phyloP scores from a whole-genome alignment of 2,329 filamentous ascomycete species.

The Diaporthe sp. region DNA sequence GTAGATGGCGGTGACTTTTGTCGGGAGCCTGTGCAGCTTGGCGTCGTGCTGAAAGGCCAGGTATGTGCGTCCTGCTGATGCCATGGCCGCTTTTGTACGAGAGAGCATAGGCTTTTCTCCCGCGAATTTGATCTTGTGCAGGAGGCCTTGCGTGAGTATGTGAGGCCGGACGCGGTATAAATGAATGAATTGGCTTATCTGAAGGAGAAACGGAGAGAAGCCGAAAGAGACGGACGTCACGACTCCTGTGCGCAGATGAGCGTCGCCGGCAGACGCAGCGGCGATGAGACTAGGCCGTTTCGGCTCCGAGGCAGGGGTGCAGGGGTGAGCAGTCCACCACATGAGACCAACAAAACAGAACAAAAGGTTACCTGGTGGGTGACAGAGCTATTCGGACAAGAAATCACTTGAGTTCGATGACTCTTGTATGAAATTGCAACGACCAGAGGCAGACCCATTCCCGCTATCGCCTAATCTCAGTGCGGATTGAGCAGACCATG shows the following conservation, averaged over 20 bases:
- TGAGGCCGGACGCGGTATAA: neutral
- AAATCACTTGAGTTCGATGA: neutral
- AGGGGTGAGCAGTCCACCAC: neutral
- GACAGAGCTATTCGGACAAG: too few species aligned
- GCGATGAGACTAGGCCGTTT: constrained; percentile 15
- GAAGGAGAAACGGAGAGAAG: neutral
- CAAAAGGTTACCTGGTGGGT: neutral
- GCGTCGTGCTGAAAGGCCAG: constrained; percentile 61
- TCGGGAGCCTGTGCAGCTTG: constrained; percentile 59
- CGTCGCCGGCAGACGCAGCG: neutral
- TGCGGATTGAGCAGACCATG: too few species aligned
- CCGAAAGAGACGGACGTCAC: neutral
- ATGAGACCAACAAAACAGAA: neutral
- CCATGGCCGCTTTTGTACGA: constrained; percentile 30
- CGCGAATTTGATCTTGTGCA: too few species aligned
- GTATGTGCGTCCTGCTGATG: constrained; percentile 53
- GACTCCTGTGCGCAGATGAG: constrained; percentile 31
- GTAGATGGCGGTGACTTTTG: constrained; percentile 61
- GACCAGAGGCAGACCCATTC: too few species aligned
- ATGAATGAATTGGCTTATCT: neutral
- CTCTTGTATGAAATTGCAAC: too few species aligned
- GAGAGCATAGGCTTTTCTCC: constrained; percentile 1
- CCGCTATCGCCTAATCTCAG: too few species aligned
- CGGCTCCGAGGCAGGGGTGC: constrained; percentile 1
- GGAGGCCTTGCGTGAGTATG: neutral